Percentiles rank a stretch among this genome's conserved stretches.
phyloP scores from a whole-genome alignment of 2,329 filamentous ascomycete species.

The Aspergillus terreus region DNA sequence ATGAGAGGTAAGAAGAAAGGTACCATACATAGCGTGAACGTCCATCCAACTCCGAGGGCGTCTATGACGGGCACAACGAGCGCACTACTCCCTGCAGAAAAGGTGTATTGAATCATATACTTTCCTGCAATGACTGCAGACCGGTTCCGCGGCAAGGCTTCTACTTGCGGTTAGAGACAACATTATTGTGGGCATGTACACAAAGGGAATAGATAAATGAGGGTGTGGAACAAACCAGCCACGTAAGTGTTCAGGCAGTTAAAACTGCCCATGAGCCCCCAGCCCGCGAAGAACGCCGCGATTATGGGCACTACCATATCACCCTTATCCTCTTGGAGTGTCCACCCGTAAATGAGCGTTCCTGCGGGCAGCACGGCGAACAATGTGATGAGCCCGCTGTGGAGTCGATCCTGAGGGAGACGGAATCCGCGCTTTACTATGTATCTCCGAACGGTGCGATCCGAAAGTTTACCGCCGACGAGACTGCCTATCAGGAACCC shows the following conservation, averaged over 20 bases:
- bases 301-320: constrained; percentile 61
- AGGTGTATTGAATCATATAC: constrained; percentile 73
- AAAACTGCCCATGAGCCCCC: constrained; percentile 70
- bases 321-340: constrained; percentile 50
- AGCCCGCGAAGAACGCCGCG: constrained; percentile 67
- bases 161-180: constrained; percentile 12
- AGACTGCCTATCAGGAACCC: constrained; percentile 68
- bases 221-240: constrained; percentile 21
- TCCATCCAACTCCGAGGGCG: constrained; percentile 74
- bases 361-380: constrained; percentile 57
- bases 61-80: constrained; percentile 69
- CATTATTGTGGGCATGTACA: not conserved
- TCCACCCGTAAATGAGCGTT: constrained; percentile 67
- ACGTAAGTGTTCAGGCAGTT: constrained; percentile 70
- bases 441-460: constrained; percentile 62
- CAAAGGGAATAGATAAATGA: not conserved
- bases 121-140: constrained; percentile 76
- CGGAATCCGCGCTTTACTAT: constrained; percentile 60
- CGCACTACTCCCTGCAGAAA: constrained; percentile 66
- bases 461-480: constrained; percentile 66
- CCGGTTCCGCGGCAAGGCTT: constrained; percentile 46
- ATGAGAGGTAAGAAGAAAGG: constrained; percentile 43
- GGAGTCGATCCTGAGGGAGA: constrained; percentile 65
- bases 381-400: constrained; percentile 55
- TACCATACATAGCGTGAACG: constrained; percentile 64